Conservation (phyloP, 2,329 filamentous ascomycete species). For the Paecilomyces variotii region DNA sequence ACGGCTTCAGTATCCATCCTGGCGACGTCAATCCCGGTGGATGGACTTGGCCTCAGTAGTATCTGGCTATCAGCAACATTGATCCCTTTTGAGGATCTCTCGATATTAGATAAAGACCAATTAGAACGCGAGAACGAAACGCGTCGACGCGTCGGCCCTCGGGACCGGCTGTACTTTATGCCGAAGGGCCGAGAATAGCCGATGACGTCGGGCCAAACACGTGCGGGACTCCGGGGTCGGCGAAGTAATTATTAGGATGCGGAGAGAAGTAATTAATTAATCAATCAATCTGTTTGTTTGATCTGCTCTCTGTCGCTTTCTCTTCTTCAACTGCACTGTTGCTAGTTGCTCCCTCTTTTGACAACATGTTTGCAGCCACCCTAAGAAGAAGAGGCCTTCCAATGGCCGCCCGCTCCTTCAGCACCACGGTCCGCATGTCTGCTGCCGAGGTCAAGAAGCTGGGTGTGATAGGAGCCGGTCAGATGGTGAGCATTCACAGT, state of each 20-base stretch:
- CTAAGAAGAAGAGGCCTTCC: constrained; percentile 24
- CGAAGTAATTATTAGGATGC: neutral
- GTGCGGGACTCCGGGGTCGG: neutral
- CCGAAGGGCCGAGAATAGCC: constrained; percentile 22
- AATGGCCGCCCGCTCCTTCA: constrained; percentile 53
- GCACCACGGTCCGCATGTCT: constrained; percentile 55
- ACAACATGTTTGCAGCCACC: constrained; percentile 28
- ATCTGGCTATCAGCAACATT: neutral
- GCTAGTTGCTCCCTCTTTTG: constrained; percentile 2
- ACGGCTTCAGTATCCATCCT: constrained; percentile 36
- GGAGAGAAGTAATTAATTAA: neutral
- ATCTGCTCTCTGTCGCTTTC: neutral
- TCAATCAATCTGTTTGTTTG: constrained; percentile 2
- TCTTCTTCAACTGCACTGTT: constrained; percentile 8
- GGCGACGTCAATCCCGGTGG: constrained; percentile 1
- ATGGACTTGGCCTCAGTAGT: neutral
- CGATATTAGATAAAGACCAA: constrained; percentile 13
- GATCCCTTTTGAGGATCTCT: neutral
- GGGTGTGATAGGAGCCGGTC: constrained; percentile 87
- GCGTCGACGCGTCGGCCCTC: constrained; percentile 19
- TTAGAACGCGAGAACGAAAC: constrained; percentile 15
- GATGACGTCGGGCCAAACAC: constrained; percentile 18
- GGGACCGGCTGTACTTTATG: constrained; percentile 8
- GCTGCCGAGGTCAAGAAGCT: constrained; percentile 72
- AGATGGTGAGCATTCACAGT: constrained; percentile 62